Conservation (phyloP, 129 eudicot species). For the Tagetes patula region DNA sequence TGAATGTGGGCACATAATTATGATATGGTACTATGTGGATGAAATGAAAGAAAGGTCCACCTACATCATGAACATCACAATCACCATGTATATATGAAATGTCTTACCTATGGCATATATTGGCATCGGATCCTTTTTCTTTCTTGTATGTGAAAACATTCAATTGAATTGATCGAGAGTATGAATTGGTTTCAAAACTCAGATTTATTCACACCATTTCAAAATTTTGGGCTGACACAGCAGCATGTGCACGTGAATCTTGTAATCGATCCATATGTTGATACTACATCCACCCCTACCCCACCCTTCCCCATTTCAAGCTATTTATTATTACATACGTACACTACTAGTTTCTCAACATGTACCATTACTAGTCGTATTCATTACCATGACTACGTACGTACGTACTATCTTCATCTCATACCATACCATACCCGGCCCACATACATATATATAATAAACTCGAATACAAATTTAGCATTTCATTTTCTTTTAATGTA, state of each 20-base stretch:
- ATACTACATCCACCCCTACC: neutral
- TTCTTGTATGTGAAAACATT: constrained; percentile 32
- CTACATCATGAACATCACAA: neutral
- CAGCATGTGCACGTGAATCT: constrained; percentile 53
- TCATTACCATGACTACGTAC: neutral
- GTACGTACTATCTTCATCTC: neutral
- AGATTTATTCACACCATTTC: constrained; percentile 40
- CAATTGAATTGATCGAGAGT: constrained; percentile 10
- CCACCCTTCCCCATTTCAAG: constrained; percentile 14
- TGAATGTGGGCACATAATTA: constrained; percentile 2
- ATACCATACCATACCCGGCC: neutral
- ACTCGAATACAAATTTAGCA: too few relatives aligned
- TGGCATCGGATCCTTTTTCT: constrained; percentile 33
- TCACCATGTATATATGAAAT: constrained; percentile 10
- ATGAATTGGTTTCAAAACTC: constrained; percentile 33
- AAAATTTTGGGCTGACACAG: constrained; percentile 40
- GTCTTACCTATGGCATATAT: constrained; percentile 6
- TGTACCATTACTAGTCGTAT: constrained; percentile 12
- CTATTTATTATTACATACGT: neutral
- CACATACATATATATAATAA: too few relatives aligned
- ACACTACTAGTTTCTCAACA: constrained; percentile 11
- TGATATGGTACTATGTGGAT: constrained; percentile 16
- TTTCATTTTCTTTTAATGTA: too few relatives aligned
- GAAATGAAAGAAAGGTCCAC: constrained; percentile 32
- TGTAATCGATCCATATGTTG: constrained; percentile 31